These are phyloP conservation scores for Synchytrium microbalum DNA, from an alignment of 371 early-diverging fungal genomes.

Conservation along the genomic window DNA sequence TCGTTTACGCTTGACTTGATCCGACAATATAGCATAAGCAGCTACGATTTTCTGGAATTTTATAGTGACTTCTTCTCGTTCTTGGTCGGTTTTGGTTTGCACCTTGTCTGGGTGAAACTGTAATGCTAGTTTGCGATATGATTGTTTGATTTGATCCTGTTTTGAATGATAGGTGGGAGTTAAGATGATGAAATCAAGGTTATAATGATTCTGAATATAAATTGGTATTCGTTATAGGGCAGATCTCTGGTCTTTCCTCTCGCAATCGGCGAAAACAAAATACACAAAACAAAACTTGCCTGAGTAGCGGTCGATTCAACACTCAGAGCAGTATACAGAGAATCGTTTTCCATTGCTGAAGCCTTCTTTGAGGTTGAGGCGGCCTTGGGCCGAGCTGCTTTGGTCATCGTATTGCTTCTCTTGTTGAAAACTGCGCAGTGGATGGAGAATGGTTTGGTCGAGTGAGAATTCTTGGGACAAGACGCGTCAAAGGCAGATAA, in stretches of 20 bases:
- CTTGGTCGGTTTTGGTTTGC: slow-evolving; percentile 13
- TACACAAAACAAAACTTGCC: too few relatives aligned
- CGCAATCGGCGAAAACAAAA: slow-evolving; percentile 3
- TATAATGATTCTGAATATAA: too few relatives aligned
- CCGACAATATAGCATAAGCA: slow-evolving; percentile 80
- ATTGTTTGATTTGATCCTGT: slow-evolving; percentile 25
- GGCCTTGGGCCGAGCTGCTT: too few relatives aligned
- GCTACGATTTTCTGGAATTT: slow-evolving; percentile 73
- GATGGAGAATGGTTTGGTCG: too few relatives aligned
- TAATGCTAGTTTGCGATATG: slow-evolving; percentile 30
- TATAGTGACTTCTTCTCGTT: slow-evolving; percentile 16
- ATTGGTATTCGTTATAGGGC: too few relatives aligned
- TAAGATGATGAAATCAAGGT: background rate
- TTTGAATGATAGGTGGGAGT: background rate
- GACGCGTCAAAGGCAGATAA: too few relatives aligned
- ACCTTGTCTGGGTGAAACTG: slow-evolving; percentile 34
- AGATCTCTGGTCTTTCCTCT: too few relatives aligned
- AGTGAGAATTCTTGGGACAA: too few relatives aligned
- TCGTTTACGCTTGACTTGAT: slow-evolving; percentile 55
- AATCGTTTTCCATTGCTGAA: background rate
- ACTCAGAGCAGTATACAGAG: background rate
- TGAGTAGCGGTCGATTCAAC: background rate
- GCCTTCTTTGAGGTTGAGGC: too few relatives aligned
- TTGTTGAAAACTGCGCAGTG: too few relatives aligned
- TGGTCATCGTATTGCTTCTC: too few relatives aligned